Base-by-base conservation (phyloP, 2,329 filamentous ascomycete genomes). In the Thielaviopsis punctulata region DNA sequence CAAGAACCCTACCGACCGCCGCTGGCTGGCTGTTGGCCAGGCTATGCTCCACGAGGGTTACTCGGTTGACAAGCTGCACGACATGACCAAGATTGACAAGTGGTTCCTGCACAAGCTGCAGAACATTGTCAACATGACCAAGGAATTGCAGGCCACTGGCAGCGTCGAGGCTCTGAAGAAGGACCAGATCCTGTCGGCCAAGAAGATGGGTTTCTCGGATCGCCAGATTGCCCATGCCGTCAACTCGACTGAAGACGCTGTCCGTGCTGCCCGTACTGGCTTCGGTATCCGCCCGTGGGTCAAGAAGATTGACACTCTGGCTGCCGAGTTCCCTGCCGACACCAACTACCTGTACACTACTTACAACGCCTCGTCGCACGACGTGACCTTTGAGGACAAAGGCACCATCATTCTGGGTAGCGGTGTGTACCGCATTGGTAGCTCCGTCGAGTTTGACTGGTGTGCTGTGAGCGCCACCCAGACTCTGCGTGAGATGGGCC, bases 81-180 rank as follows among this genome's bases (percentile, higher is more conserved):
- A 95, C 6, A 73, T 98, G 60, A 94, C 85, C 70, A 95, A 95
- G 76, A 98, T 98, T 62, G 92, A 96, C 73, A 95, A 94, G 70
- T 96, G 92, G 92, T 98, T 98, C 76, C 71, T 98, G 61, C 80
- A 95, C 80, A 96, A 98, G 77, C 80, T 98, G 49, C 82, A 95
- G 71, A 96, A 96, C 73, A 86, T 98, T 62, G 92, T 95, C 50
- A 79, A 96, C 67, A 89, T 84, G 71, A 86, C 84, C 55, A 80
- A 79, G 59, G 86, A 94, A 65, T 79, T 98, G 57, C 79, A 95
- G 70, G 79, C 83, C 27, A 80, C 87, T 56, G 89, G 88, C 59
- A 84, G 81, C 62, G 76, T 98, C 46, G 81, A 84, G 61, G 84
- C 81, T 52, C 71, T 98, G 57, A 90, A 89, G 73, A 85, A 89